Evolutionary conservation across 2,329 filamentous ascomycete species (phyloP).

Genomic region (Juglanconis oblonga): DNA sequence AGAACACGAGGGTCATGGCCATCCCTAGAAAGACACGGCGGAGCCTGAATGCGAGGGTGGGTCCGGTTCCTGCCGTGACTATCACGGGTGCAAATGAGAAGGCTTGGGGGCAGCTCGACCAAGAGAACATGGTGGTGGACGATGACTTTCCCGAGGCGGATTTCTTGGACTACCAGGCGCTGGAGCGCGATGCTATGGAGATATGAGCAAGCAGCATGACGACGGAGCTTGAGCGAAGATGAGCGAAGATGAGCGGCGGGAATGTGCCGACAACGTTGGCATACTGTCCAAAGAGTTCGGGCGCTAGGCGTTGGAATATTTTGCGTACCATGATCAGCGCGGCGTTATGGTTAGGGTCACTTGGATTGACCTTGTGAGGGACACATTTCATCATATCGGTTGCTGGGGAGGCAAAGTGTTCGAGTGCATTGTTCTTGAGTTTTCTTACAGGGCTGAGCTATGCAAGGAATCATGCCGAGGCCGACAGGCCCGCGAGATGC

Average conservation of each 20-base stretch:
- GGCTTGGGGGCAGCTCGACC: constrained; percentile 27
- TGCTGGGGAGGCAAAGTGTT: neutral
- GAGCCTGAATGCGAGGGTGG: constrained; percentile 9
- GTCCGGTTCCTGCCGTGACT: constrained; percentile 22
- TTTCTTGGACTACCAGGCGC: constrained; percentile 50
- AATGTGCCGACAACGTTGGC: neutral
- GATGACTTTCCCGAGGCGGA: constrained; percentile 67
- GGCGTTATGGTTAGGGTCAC: constrained; percentile 3
- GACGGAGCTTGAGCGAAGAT: neutral
- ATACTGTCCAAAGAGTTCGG: neutral
- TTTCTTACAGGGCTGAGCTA: neutral
- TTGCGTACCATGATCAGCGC: constrained; percentile 11
- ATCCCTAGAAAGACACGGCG: constrained; percentile 34
- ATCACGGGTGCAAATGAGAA: constrained; percentile 8
- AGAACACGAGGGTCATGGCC: constrained; percentile 45
- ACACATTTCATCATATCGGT: neutral
- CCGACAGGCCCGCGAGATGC: too few relatives aligned
- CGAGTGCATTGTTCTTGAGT: neutral
- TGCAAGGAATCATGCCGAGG: neutral
- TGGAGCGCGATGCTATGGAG: constrained; percentile 35
- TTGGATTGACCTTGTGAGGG: neutral
- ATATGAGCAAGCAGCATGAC: constrained; percentile 33
- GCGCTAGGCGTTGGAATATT: constrained; percentile 2
- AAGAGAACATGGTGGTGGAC: constrained; percentile 45
- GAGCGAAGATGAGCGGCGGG: neutral